Base-by-base conservation (phyloP, 352 stramenopile species). In the Proteromonas lacertae region DNA sequence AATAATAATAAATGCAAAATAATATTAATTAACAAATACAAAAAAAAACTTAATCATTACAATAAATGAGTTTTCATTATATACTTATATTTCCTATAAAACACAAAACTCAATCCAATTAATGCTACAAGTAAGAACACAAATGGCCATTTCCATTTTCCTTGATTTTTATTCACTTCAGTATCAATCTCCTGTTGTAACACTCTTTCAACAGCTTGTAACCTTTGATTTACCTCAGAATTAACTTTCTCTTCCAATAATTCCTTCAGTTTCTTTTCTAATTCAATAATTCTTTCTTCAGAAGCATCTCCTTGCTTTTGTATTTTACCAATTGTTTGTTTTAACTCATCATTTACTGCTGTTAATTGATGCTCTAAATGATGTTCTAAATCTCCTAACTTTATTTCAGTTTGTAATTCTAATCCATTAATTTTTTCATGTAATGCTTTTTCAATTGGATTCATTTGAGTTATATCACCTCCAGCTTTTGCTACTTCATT, bases 331-430 rank as follows among this genome's bases (percentile, higher is more conserved):
- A 76, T 45, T 36, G 64, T 78, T 60, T 68, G 75, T 28, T 62
- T 56, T 35, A 80, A 38, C 14, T 70, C 66, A 52, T 86, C 62
- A 39, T 71, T 57, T 52, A 87, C 62, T 43, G 61, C 66, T 25
- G 77, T 38, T 33, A 65, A 41, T 26, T 54, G 39, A 36, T 60
- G 46, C 43, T 64, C 56, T 12, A 65, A 18, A 29, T 64, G 46
- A 32, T 63, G 52, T 29, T 56, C 35, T 14, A 59, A 25, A 8
- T 36, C 32, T 14, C 38, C 24, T 19, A 56, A 17, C 1, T 42
- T 21, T 14, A 26, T n/a, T 6, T 39, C 16, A n/a, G 51, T 30
- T 22, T 29, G 6, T 19, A 19, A 28, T 19, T 20, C 23, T 18
- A 33, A n/a, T 17, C 35, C 14, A 22, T 45, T 28, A 13, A 53